Evolutionary conservation across 768 basidiomycete genomes (phyloP).

Genomic region (Pleurotus eryngii): DNA sequence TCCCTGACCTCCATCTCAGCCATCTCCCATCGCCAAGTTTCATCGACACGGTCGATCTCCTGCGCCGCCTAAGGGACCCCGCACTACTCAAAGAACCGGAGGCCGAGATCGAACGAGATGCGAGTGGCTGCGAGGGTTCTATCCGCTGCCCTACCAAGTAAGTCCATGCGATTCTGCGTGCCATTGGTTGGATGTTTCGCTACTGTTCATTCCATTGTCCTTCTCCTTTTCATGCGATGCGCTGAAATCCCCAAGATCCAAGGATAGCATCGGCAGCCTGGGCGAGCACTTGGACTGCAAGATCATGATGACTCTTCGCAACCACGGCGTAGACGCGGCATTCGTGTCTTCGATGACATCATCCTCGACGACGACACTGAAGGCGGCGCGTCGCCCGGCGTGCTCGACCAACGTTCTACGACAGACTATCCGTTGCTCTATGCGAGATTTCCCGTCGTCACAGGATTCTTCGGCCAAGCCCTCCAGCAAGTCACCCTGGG

Average conservation of each 20-base stretch:
- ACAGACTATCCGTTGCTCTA: constrained; percentile 64
- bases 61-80: constrained; percentile 44
- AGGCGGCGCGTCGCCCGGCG: constrained; percentile 43
- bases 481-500: constrained; percentile 92
- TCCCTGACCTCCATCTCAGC: constrained; percentile 18
- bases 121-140: constrained; percentile 52
- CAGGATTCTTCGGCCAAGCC: constrained; percentile 94
- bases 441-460: constrained; percentile 90
- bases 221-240: constrained; percentile 38
- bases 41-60: constrained; percentile 78
- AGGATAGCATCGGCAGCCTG: constrained; percentile 90
- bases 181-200: constrained; percentile 31
- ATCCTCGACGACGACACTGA: constrained; percentile 21
- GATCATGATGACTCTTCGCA: constrained; percentile 79
- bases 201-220: constrained; percentile 28
- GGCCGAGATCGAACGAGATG: constrained; percentile 87
- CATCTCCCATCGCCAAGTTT: constrained; percentile 44
- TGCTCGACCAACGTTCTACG: constrained; percentile 86
- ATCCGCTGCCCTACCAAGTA: constrained; percentile 77
- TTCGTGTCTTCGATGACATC: not conserved
- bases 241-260: constrained; percentile 94
- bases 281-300: constrained; percentile 92
- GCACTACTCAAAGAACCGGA: constrained; percentile 72
- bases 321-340: constrained; percentile 51
- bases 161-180: constrained; percentile 15